These are phyloP conservation scores for Raphidocelis subcapitata DNA, from an alignment of 139 green algal species.

Conservation along the genomic window DNA sequence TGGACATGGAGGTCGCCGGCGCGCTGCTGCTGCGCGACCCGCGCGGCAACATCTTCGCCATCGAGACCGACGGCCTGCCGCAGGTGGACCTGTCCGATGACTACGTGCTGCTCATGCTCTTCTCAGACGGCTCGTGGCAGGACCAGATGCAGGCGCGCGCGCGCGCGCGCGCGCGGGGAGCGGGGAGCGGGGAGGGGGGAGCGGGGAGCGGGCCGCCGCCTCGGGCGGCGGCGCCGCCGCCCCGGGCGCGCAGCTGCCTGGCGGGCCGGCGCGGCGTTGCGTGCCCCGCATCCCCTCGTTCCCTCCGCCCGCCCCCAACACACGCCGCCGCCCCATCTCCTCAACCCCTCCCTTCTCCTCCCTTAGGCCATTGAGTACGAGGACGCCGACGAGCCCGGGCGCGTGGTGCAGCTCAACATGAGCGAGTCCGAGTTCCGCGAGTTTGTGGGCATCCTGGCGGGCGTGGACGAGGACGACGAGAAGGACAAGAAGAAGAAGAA, in stretches of 20 bases:
- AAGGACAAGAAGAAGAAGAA: no score
- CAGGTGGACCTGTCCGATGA: constrained; percentile 60
- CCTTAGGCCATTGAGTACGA: constrained; percentile 31
- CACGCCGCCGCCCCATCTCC: neutral
- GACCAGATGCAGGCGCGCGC: constrained; percentile 17
- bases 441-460: constrained; percentile 6
- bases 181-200: neutral
- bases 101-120: constrained; percentile 46
- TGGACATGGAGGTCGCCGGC: constrained; percentile 58
- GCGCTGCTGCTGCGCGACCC: constrained; percentile 46
- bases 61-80: constrained; percentile 48
- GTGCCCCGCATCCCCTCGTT: no score
- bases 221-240: no score
- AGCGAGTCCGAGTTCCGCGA: constrained; percentile 30
- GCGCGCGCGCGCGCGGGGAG: neutral
- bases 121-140: constrained; percentile 50
- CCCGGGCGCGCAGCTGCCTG: neutral
- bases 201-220: neutral
- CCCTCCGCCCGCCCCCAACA: no score
- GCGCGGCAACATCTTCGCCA: constrained; percentile 42
- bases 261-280: no score
- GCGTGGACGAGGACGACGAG: neutral
- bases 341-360: neutral
- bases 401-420: constrained; percentile 25
- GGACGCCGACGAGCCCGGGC: constrained; percentile 24